Evolutionary conservation across 2,329 filamentous ascomycete species (phyloP).

Genomic region (Fusarium chuoi): DNA sequence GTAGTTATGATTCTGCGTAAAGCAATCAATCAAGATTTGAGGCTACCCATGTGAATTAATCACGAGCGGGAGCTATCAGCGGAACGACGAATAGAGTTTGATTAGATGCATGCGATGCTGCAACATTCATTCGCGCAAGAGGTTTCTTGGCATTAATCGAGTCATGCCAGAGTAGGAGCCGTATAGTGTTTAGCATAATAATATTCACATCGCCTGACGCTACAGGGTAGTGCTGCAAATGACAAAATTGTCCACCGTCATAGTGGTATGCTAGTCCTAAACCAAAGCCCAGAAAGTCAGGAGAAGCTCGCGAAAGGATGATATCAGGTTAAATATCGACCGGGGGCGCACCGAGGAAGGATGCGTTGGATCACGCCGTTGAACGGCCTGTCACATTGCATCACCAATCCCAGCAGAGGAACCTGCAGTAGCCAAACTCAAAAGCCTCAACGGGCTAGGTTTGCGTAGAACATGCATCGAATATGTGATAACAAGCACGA

Average conservation of each 20-base stretch:
- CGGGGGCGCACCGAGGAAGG: constrained; percentile 12
- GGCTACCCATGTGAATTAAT: background rate
- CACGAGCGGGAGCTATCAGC: background rate
- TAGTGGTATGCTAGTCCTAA: background rate
- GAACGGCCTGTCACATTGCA: background rate
- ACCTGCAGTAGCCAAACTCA: background rate
- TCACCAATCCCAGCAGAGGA: background rate
- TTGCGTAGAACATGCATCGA: background rate
- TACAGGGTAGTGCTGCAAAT: background rate
- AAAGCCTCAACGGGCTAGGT: background rate
- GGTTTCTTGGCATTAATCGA: background rate
- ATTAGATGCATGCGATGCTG: background rate
- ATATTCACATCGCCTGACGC: background rate
- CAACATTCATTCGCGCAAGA: background rate
- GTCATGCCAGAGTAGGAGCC: background rate
- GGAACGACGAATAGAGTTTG: background rate
- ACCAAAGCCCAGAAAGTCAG: background rate
- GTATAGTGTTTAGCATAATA: background rate
- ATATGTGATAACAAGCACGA: background rate
- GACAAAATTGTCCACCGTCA: background rate
- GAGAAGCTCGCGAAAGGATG: background rate
- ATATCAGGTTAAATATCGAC: background rate
- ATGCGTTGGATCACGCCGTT: background rate
- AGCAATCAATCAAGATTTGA: background rate
- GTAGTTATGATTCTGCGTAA: background rate